Percentiles rank a stretch among this genome's conserved stretches.
phyloP scores from a whole-genome alignment of 148 eudicot genomes.

The Selenicereus undatus region DNA sequence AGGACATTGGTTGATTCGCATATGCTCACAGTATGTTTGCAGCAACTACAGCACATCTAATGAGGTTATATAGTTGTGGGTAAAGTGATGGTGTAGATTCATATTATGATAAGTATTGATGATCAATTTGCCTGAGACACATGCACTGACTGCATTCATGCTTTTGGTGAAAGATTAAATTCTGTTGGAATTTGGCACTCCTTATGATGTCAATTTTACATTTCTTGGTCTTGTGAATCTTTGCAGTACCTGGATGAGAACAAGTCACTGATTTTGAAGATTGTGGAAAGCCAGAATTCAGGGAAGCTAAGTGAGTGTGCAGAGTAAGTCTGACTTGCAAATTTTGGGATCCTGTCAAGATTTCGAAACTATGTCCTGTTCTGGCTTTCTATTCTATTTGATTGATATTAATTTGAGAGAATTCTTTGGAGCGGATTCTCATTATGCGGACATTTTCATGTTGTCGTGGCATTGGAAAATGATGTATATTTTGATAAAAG shows the following conservation, averaged over 20 bases:
- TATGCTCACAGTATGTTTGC: too few relatives aligned
- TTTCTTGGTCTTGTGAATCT: neutral
- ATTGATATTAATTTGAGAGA: too few relatives aligned
- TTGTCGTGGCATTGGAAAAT: too few relatives aligned
- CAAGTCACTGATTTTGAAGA: conserved; percentile 94
- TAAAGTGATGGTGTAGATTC: too few relatives aligned
- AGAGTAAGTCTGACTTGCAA: conserved; percentile 55
- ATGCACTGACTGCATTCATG: neutral
- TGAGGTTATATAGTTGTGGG: too few relatives aligned
- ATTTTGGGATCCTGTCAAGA: neutral
- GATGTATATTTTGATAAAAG: too few relatives aligned
- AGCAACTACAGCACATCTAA: too few relatives aligned
- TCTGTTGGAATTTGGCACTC: neutral
- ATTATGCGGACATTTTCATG: too few relatives aligned
- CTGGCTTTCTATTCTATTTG: neutral
- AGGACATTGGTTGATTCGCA: too few relatives aligned
- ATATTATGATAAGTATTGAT: too few relatives aligned
- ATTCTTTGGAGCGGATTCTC: too few relatives aligned
- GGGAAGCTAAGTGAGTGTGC: conserved; percentile 96
- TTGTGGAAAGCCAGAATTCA: conserved; percentile 94
- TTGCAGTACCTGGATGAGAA: conserved; percentile 95
- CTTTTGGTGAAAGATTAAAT: neutral
- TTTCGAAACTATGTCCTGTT: neutral
- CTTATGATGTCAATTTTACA: neutral
- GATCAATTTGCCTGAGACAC: neutral